phyloP scores from a whole-genome alignment of 164 flowering plant species.

The Piper longum region DNA sequence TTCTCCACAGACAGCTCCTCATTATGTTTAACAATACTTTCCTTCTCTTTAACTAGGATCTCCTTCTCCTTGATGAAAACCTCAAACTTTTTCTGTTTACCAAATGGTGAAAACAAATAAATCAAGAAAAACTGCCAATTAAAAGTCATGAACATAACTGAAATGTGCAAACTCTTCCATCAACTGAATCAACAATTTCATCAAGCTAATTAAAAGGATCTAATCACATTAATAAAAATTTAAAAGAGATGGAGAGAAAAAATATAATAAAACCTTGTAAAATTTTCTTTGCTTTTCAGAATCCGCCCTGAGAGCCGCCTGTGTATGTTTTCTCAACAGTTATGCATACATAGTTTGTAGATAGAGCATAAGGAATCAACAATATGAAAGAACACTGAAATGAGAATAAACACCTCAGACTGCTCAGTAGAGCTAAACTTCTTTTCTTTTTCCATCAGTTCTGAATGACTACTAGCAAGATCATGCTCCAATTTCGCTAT shows the following conservation, averaged over 20 bases:
- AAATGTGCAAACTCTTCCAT: not conserved
- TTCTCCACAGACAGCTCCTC: constrained; percentile 24
- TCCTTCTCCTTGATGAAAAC: constrained; percentile 44
- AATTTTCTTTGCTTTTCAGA: constrained; percentile 40
- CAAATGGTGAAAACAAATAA: not conserved
- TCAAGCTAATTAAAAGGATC: not conserved
- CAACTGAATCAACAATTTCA: not conserved
- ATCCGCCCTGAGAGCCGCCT: constrained; percentile 37
- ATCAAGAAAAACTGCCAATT: no score
- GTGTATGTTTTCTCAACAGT: constrained; percentile 1
- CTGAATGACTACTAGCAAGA: constrained; percentile 37
- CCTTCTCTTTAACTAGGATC: constrained; percentile 48
- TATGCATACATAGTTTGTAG: no score
- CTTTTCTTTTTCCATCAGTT: constrained; percentile 41
- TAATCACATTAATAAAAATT: not conserved
- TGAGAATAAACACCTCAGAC: constrained; percentile 31
- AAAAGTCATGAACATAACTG: no score
- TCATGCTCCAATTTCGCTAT: constrained; percentile 50
- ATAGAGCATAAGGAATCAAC: no score
- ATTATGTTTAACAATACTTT: constrained; percentile 45
- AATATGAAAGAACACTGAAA: not conserved
- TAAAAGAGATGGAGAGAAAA: not conserved
- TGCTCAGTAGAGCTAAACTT: constrained; percentile 30
- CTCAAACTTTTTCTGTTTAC: constrained; percentile 36
- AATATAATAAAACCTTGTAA: constrained; percentile 28